A percentile compares a stretch with the other conserved stretches of the same genome.
Conservation (phyloP, 2,329 filamentous ascomycete species). For the Aquanectria penicillioides region DNA sequence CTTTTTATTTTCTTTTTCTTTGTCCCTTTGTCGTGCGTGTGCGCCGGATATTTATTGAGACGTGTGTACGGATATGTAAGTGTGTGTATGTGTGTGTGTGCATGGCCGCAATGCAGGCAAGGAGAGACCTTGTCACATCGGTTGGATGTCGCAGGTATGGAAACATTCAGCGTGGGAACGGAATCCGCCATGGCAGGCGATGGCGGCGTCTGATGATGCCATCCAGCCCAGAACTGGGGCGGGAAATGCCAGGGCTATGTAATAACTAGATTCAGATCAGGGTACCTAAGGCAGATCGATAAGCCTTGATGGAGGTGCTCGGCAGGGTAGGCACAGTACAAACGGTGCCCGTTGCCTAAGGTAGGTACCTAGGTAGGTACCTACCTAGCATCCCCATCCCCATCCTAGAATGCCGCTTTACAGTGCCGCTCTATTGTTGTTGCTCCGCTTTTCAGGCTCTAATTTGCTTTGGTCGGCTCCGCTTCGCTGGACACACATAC, state of each 20-base stretch:
- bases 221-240: slow-evolving; percentile 1
- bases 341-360: background rate
- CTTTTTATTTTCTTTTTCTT: background rate
- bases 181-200: slow-evolving; percentile 21
- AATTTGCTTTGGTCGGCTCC: background rate
- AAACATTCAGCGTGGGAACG: slow-evolving; percentile 12
- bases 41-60: background rate
- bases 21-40: no score
- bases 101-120: background rate
- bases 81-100: background rate
- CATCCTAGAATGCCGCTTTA: background rate
- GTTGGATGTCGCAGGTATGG: slow-evolving; percentile 13
- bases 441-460: background rate
- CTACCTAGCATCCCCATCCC: background rate
- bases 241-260: slow-evolving; percentile 10
- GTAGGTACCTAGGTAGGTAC: background rate
- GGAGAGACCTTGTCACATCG: slow-evolving; percentile 1
- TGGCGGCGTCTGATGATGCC: slow-evolving; percentile 16
- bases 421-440: background rate
- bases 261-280: slow-evolving; percentile 21
- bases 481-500: background rate
- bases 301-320: slow-evolving; percentile 2
- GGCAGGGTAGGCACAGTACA: background rate
- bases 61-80: background rate
- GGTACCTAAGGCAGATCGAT: slow-evolving; percentile 12